Conservation (phyloP, 768 basidiomycete genomes). For the Pluteus cervinus region DNA sequence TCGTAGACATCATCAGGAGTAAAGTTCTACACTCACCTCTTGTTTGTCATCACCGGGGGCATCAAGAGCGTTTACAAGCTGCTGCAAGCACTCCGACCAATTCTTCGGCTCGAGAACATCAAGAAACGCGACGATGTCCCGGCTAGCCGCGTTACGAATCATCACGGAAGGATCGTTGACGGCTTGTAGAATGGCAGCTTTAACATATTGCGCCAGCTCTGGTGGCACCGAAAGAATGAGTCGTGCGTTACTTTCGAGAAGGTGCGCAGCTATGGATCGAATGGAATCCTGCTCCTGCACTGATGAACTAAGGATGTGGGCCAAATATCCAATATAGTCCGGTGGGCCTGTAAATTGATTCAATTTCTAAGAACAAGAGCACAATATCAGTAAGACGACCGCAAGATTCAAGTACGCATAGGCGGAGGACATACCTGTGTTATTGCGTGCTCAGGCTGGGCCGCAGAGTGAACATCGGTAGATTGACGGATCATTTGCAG, state of each 20-base stretch:
- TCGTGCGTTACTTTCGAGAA: slow-evolving; percentile 91
- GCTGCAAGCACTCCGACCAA: slow-evolving; percentile 92
- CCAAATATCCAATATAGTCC: slow-evolving; percentile 93
- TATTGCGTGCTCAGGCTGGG: slow-evolving; percentile 75
- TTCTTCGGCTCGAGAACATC: slow-evolving; percentile 82
- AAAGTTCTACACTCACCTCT: slow-evolving; percentile 57
- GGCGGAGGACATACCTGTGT: slow-evolving; percentile 56
- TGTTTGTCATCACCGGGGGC: slow-evolving; percentile 67
- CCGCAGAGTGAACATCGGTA: slow-evolving; percentile 66
- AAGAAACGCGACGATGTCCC: slow-evolving; percentile 86
- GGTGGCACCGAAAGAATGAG: slow-evolving; percentile 63
- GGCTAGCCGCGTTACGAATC: slow-evolving; percentile 90
- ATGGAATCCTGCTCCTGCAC: slow-evolving; percentile 85
- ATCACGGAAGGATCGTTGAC: slow-evolving; percentile 78
- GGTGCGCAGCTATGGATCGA: slow-evolving; percentile 90
- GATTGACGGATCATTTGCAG: slow-evolving; percentile 87
- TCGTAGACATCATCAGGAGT: too few relatives aligned
- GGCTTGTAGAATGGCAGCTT: slow-evolving; percentile 68
- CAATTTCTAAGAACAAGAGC: slow-evolving; percentile 54
- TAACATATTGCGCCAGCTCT: slow-evolving; percentile 67
- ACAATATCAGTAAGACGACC: too few relatives aligned
- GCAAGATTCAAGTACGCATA: slow-evolving; percentile 11
- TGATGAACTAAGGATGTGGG: slow-evolving; percentile 80
- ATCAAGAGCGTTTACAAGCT: slow-evolving; percentile 77
- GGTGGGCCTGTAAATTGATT: slow-evolving; percentile 81